phyloP scores from a whole-genome alignment of 176 grass and related monocot genomes.

The Coix lacrymajobi region DNA sequence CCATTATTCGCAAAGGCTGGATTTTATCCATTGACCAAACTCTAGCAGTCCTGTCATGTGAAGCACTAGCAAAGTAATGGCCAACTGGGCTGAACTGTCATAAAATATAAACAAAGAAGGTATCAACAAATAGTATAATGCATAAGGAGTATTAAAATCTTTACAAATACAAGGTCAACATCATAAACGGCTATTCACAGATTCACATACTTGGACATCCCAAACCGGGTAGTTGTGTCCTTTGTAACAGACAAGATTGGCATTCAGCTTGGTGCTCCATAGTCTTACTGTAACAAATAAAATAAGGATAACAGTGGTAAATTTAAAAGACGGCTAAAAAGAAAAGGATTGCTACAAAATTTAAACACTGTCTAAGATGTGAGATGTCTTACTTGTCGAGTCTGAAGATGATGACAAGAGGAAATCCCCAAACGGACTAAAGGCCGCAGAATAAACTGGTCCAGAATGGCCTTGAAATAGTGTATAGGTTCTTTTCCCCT shows the following conservation, averaged over 20 bases:
- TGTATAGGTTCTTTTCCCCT: conserved; percentile 60
- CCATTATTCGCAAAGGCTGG: conserved; percentile 92
- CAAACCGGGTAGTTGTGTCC: conserved; percentile 97
- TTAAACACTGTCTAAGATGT: background rate
- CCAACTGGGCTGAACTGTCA: conserved; percentile 93
- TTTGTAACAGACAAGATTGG: conserved; percentile 96
- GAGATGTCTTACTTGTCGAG: conserved; percentile 63
- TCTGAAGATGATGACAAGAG: conserved; percentile 93
- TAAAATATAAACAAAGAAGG: background rate
- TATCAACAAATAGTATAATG: conserved; percentile 23
- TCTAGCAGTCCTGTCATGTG: conserved; percentile 96
- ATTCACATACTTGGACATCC: conserved; percentile 84
- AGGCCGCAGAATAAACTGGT: conserved; percentile 85
- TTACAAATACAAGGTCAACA: background rate
- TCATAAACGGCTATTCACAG: conserved; percentile 12
- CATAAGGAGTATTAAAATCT: background rate
- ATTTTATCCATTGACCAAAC: conserved; percentile 99
- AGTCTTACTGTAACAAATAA: conserved; percentile 70
- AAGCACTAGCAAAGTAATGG: conserved; percentile 97
- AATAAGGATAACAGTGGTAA: background rate
- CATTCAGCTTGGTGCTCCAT: conserved; percentile 91
- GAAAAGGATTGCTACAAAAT: background rate
- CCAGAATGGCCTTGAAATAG: conserved; percentile 92
- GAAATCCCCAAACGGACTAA: conserved; percentile 90
- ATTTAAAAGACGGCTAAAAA: conserved; percentile 5